phyloP scores from a whole-genome alignment of 768 basidiomycete species.

The Phylloporus sp. region DNA sequence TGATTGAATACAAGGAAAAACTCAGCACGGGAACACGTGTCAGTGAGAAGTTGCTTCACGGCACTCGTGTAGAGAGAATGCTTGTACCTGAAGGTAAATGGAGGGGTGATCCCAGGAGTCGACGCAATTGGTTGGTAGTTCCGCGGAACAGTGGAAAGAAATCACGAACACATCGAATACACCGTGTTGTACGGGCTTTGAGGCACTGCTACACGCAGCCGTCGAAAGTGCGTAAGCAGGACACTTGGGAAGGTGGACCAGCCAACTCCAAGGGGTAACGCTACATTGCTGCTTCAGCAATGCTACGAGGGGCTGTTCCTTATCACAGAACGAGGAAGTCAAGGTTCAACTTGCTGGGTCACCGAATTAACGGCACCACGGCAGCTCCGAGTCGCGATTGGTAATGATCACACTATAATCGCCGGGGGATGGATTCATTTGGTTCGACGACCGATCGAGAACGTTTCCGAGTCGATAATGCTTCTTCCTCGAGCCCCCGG shows the following conservation, averaged over 20 bases:
- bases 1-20: constrained; percentile 2
- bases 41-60: constrained; percentile 1
- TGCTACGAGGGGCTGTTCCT: no score
- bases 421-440: constrained; percentile 16
- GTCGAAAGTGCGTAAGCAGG: constrained; percentile 11
- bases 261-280: constrained; percentile 6
- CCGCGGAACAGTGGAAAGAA: constrained; percentile 15
- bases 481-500: constrained; percentile 9
- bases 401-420: constrained; percentile 4
- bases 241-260: constrained; percentile 7
- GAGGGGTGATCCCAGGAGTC: constrained; percentile 6
- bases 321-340: constrained; percentile 14
- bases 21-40: constrained; percentile 6
- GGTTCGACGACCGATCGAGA: constrained; percentile 19
- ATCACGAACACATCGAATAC: neutral
- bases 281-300: constrained; percentile 6
- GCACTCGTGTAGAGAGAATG: neutral
- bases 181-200: constrained; percentile 8
- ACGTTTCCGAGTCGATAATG: constrained; percentile 10
- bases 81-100: neutral
- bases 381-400: constrained; percentile 1
- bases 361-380: constrained; percentile 1
- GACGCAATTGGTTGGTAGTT: constrained; percentile 2
- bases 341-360: neutral
- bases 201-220: constrained; percentile 10